phyloP scores from a whole-genome alignment of 78 protist genomes.

The Monosiga brevicollis region DNA sequence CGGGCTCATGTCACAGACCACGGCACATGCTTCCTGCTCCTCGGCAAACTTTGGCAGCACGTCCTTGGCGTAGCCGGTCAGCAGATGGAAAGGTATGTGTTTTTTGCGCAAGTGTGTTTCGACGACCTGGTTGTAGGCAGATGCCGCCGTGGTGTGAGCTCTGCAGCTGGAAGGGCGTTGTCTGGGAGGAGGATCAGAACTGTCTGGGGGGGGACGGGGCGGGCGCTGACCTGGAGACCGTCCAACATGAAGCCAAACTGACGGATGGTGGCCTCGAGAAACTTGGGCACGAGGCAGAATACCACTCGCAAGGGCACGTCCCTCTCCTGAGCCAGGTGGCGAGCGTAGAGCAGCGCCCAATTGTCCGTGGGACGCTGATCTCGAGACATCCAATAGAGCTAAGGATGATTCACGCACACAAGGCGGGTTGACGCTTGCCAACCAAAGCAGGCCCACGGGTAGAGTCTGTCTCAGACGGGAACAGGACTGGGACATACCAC shows the following conservation, averaged over 20 bases:
- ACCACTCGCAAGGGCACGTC: conserved; percentile 9
- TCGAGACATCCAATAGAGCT: conserved; percentile 5
- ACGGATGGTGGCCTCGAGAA: conserved; percentile 16
- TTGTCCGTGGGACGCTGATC: conserved; percentile 19
- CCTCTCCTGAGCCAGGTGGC: background rate
- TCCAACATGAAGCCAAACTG: conserved; percentile 7
- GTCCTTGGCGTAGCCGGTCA: background rate
- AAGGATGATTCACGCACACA: too few relatives aligned
- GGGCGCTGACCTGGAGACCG: conserved; percentile 12
- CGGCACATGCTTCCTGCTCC: background rate
- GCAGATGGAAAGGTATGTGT: background rate
- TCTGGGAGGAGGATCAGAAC: background rate
- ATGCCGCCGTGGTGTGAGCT: background rate
- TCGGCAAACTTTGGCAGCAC: background rate
- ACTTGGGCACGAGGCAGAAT: conserved; percentile 5
- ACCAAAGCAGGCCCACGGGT: too few relatives aligned
- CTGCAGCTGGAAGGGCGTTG: background rate
- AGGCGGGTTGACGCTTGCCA: too few relatives aligned
- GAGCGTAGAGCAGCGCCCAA: conserved; percentile 44
- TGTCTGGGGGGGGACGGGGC: background rate
- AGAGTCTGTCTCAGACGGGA: too few relatives aligned
- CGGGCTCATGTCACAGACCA: background rate
- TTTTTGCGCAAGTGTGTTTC: background rate
- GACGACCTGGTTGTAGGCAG: too few relatives aligned
- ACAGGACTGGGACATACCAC: too few relatives aligned